Evolutionary conservation across 192 early-diverging fungal species (phyloP), one percentile per base, ranked within the genome.

Genomic region (Backusella westeae): DNA sequence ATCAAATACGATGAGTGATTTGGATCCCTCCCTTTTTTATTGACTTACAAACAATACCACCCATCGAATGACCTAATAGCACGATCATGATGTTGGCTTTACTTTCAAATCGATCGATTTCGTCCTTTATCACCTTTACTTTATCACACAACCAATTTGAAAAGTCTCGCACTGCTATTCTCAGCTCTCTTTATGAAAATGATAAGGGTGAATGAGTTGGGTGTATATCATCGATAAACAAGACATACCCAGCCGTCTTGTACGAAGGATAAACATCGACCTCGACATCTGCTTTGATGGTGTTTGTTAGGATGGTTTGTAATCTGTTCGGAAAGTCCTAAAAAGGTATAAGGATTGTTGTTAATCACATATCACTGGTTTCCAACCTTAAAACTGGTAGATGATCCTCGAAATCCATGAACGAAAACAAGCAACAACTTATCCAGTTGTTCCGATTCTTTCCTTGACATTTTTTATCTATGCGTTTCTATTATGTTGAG

Each of bases 401-500:
- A 88, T 73, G 81, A 77, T 10, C 89, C 89, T 65, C 81, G 81
- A 67, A 89, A 90, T 6, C 89, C 89, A 74, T 90, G 89, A 38
- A 89, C 74, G 66, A 89, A 90, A 34, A 90, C 59, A 17, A 90
- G 76, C 9, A 90, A 73, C 6, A 88, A 65, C 19, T 85, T 84
- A 44, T 85, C 81, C 12, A 63, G 12, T 26, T 63, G 9, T 29
- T 63, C 56, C 10, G 56, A 23, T 26, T 63, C 56, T 9, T 10
- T 63, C 26, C 56, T 63, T 29, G 56, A 29, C 56, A 63, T 63
- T 14, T 0, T 63, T 53, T 53, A 8, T 21, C 6, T 32, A 32
- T 56, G n/a, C 3, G 10, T 23, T 14, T 12, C 0, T 29, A 6
- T 63, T 26, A 29, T 63, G 23, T 63, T 21, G 19, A 56, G 21